A percentile compares a stretch with the other conserved stretches of the same genome.
Evolutionary conservation across 2,329 filamentous ascomycete species (phyloP).

Genomic region (Coleophoma crateriformis): DNA sequence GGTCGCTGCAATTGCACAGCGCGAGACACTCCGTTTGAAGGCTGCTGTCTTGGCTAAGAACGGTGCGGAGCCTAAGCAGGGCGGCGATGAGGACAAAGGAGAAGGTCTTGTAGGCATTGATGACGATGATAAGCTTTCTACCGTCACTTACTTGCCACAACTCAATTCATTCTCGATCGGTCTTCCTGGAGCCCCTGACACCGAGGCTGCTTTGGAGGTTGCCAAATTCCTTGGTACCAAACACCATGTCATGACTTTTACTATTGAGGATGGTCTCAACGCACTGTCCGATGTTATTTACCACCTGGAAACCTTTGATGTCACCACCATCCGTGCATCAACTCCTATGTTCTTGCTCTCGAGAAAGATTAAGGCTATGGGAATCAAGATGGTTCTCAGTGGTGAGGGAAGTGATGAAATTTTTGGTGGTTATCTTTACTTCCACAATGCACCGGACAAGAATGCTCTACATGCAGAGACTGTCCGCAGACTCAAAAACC

Average conservation of each 20-base stretch:
- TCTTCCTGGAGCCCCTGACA: constrained; percentile 87
- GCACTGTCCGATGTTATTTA: constrained; percentile 96
- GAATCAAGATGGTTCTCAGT: constrained; percentile 98
- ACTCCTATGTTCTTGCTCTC: constrained; percentile 98
- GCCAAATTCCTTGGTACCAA: constrained; percentile 96
- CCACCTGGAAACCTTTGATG: constrained; percentile 96
- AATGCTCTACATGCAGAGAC: constrained; percentile 94
- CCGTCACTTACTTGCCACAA: constrained; percentile 85
- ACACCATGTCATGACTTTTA: constrained; percentile 98
- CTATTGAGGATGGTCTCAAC: constrained; percentile 93
- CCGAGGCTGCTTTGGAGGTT: constrained; percentile 84
- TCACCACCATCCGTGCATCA: constrained; percentile 95
- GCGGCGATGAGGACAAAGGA: constrained; percentile 51
- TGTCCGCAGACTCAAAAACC: constrained; percentile 89
- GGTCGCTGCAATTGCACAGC: constrained; percentile 90
- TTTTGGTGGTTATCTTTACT: constrained; percentile 97
- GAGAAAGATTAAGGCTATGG: constrained; percentile 99
- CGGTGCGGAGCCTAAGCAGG: constrained; percentile 36
- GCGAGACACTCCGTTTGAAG: constrained; percentile 78
- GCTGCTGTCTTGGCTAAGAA: constrained; percentile 49
- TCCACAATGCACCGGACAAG: constrained; percentile 89
- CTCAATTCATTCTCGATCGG: constrained; percentile 99
- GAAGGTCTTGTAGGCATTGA: constrained; percentile 89
- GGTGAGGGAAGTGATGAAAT: constrained; percentile 98
- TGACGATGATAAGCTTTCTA: constrained; percentile 82